phyloP scores from a whole-genome alignment of 2,329 filamentous ascomycete genomes.

The Microcyclosporella mali region DNA sequence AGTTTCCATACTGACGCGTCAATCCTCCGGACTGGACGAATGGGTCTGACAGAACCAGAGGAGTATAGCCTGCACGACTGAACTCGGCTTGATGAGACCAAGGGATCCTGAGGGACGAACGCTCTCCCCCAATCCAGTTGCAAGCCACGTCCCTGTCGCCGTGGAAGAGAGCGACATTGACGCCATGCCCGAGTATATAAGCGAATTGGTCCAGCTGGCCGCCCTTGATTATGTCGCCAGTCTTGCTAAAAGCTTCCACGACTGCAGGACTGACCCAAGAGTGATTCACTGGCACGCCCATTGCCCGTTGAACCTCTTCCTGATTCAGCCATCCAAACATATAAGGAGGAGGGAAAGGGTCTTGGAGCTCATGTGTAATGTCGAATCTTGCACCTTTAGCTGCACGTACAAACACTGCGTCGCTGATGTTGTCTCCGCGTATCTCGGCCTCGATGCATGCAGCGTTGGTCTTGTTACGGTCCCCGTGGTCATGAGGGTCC shows the following conservation, averaged over 20 bases:
- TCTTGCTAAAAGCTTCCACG: constrained; percentile 34
- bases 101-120: constrained; percentile 44
- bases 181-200: constrained; percentile 36
- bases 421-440: constrained; percentile 42
- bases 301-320: constrained; percentile 49
- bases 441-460: constrained; percentile 25
- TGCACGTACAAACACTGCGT: constrained; percentile 39
- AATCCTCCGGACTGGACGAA: constrained; percentile 27
- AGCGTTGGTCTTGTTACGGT: constrained; percentile 30
- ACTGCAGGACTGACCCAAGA: constrained; percentile 32
- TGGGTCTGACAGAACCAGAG: constrained; percentile 22
- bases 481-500: constrained; percentile 47
- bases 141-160: constrained; percentile 55
- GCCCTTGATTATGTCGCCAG: constrained; percentile 38
- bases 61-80: constrained; percentile 43
- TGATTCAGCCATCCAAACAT: constrained; percentile 53
- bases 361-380: constrained; percentile 41
- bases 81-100: constrained; percentile 43
- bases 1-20: constrained; percentile 29
- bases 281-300: constrained; percentile 48
- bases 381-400: constrained; percentile 52
- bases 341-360: constrained; percentile 41
- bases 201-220: constrained; percentile 36
- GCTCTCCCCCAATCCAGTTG: constrained; percentile 52
- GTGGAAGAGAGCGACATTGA: constrained; percentile 64